phyloP scores from a whole-genome alignment of 2,329 filamentous ascomycete genomes.

The Fusarium staphyleae region DNA sequence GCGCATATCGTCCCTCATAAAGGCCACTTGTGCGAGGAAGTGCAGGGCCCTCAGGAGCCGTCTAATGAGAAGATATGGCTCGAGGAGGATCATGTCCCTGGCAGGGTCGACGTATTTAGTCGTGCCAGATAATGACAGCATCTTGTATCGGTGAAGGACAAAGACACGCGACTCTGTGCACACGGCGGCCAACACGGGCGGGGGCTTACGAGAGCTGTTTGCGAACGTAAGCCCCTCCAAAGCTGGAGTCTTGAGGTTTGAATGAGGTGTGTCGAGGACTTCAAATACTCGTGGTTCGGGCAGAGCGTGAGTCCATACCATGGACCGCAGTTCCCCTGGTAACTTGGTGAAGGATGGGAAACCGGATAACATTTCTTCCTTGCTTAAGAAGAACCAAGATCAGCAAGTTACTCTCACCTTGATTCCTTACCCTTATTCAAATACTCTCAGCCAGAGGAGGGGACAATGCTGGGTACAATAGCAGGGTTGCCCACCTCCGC shows the following conservation, averaged over 20 bases:
- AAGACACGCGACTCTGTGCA: constrained; percentile 23
- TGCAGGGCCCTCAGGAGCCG: constrained; percentile 25
- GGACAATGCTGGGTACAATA: constrained; percentile 11
- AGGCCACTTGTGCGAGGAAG: constrained; percentile 25
- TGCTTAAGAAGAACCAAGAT: neutral
- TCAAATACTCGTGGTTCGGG: constrained; percentile 33
- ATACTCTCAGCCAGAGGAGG: constrained; percentile 6
- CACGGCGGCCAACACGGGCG: constrained; percentile 20
- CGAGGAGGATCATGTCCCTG: constrained; percentile 29
- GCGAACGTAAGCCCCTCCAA: constrained; percentile 30
- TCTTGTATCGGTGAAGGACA: constrained; percentile 22
- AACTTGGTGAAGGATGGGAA: constrained; percentile 26
- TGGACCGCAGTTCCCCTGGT: constrained; percentile 32
- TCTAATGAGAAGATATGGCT: constrained; percentile 29
- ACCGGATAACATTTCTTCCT: constrained; percentile 6
- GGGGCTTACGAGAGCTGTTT: constrained; percentile 24
- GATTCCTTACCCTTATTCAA: neutral
- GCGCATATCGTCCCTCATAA: constrained; percentile 23
- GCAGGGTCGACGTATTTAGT: constrained; percentile 27
- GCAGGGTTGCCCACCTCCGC: constrained; percentile 12
- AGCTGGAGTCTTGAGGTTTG: constrained; percentile 28
- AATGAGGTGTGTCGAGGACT: constrained; percentile 29
- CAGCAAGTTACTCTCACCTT: neutral
- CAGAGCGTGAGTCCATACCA: constrained; percentile 28
- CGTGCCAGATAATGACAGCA: constrained; percentile 20